Conservation (phyloP, 768 basidiomycete genomes). For the Crucibulum laeve region DNA sequence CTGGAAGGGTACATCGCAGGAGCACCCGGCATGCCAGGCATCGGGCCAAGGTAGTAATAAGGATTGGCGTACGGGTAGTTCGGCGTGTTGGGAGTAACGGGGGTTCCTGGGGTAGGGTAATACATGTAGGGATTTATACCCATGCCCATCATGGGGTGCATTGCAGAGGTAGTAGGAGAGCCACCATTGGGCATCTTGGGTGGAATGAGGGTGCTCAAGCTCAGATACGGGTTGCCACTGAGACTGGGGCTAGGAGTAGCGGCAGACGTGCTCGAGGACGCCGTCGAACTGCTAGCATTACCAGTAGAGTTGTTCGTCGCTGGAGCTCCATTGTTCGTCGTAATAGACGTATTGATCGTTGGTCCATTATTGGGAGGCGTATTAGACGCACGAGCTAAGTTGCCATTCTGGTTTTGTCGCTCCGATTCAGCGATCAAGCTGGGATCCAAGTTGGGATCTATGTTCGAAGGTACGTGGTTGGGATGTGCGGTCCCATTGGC, state of each 20-base stretch:
- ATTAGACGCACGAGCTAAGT: neutral
- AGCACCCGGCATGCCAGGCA: slow-evolving; percentile 29
- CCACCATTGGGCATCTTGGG: slow-evolving; percentile 11
- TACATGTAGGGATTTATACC: slow-evolving; percentile 38
- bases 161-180: slow-evolving; percentile 14
- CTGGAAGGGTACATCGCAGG: slow-evolving; percentile 30
- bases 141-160: slow-evolving; percentile 16
- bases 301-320: neutral
- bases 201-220: slow-evolving; percentile 24
- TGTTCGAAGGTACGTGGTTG: neutral
- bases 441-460: slow-evolving; percentile 22
- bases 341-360: too few species aligned
- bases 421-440: slow-evolving; percentile 11
- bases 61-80: slow-evolving; percentile 35
- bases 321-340: slow-evolving; percentile 4
- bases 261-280: slow-evolving; percentile 14
- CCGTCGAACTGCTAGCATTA: slow-evolving; percentile 4
- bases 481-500: neutral
- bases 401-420: neutral
- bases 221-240: slow-evolving; percentile 29
- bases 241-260: slow-evolving; percentile 22
- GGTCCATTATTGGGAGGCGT: neutral
- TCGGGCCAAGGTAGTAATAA: slow-evolving; percentile 38
- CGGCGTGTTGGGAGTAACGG: slow-evolving; percentile 34
- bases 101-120: slow-evolving; percentile 34